These are phyloP conservation scores for Leccinum rimulosum DNA, from an alignment of 768 basidiomycete genomes.

Conservation along the genomic window DNA sequence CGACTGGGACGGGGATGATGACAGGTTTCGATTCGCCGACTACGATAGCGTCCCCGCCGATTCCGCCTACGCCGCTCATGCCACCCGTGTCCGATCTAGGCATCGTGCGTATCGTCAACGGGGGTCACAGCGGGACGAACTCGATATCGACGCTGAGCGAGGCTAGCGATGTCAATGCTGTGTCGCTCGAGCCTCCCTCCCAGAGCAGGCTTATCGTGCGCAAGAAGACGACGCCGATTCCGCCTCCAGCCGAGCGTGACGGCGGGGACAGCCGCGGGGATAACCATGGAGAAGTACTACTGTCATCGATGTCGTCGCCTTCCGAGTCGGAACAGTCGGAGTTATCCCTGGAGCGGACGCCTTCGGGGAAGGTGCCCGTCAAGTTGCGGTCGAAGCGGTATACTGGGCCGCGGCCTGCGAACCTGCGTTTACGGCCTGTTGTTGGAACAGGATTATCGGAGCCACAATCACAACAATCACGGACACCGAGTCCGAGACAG, in stretches of 20 bases:
- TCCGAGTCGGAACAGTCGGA: slow-evolving; percentile 42
- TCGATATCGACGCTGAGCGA: slow-evolving; percentile 34
- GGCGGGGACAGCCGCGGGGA: neutral
- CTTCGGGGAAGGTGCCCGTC: slow-evolving; percentile 35
- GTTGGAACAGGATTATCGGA: slow-evolving; percentile 16
- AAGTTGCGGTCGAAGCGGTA: slow-evolving; percentile 56
- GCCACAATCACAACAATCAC: slow-evolving; percentile 30
- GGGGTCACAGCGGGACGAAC: slow-evolving; percentile 25
- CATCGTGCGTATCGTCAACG: slow-evolving; percentile 29
- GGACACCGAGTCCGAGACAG: slow-evolving; percentile 43
- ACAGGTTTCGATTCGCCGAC: slow-evolving; percentile 38
- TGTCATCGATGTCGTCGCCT: neutral
- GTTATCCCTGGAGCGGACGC: slow-evolving; percentile 27
- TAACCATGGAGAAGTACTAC: too few species aligned
- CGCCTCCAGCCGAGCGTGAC: slow-evolving; percentile 5
- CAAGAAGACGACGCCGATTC: slow-evolving; percentile 38
- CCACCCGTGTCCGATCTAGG: slow-evolving; percentile 9
- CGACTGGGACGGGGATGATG: neutral
- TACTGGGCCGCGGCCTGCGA: slow-evolving; percentile 39
- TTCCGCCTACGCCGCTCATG: slow-evolving; percentile 39
- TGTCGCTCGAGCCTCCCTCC: slow-evolving; percentile 27
- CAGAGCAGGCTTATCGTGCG: slow-evolving; percentile 32
- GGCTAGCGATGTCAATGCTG: slow-evolving; percentile 12
- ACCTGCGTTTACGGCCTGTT: slow-evolving; percentile 42
- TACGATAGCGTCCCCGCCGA: slow-evolving; percentile 37